A percentile compares a stretch with the other conserved stretches of the same genome.
phyloP scores from a whole-genome alignment of 305 asterid genomes.

The Fraxinus latifolia region DNA sequence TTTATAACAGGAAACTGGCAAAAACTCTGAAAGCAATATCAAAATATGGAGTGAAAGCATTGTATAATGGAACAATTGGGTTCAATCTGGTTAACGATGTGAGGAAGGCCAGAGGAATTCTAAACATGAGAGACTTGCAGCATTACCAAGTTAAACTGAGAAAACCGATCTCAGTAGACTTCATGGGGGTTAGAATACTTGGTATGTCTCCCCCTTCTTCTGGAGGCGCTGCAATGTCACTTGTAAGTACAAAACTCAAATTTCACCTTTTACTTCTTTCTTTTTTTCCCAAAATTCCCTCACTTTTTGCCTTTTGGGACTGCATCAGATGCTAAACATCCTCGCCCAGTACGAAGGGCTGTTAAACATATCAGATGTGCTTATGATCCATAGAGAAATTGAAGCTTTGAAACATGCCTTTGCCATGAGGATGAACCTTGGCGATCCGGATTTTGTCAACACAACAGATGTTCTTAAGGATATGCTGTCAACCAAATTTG shows the following conservation, averaged over 20 bases:
- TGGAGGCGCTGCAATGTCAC: constrained; percentile 58
- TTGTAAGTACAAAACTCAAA: constrained; percentile 38
- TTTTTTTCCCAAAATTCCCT: neutral
- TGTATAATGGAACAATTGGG: constrained; percentile 61
- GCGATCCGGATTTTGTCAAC: constrained; percentile 60
- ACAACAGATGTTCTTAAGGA: constrained; percentile 27
- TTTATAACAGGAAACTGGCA: constrained; percentile 48
- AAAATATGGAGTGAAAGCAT: constrained; percentile 36
- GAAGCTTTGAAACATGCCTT: constrained; percentile 67
- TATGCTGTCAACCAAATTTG: constrained; percentile 56
- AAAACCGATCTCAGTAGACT: constrained; percentile 33
- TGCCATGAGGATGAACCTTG: constrained; percentile 55
- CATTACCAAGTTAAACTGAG: constrained; percentile 47
- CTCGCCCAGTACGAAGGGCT: constrained; percentile 43
- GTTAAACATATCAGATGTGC: constrained; percentile 30
- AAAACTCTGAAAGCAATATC: constrained; percentile 38
- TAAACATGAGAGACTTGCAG: constrained; percentile 49
- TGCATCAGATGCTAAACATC: constrained; percentile 55
- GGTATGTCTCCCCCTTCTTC: constrained; percentile 78
- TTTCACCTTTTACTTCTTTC: neutral
- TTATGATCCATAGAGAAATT: constrained; percentile 51
- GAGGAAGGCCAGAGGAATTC: constrained; percentile 46
- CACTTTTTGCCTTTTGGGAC: neutral
- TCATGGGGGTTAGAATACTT: constrained; percentile 47
- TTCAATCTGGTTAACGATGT: constrained; percentile 45